Conservation (phyloP, 768 basidiomycete species). For the Mycena capillaripes region DNA sequence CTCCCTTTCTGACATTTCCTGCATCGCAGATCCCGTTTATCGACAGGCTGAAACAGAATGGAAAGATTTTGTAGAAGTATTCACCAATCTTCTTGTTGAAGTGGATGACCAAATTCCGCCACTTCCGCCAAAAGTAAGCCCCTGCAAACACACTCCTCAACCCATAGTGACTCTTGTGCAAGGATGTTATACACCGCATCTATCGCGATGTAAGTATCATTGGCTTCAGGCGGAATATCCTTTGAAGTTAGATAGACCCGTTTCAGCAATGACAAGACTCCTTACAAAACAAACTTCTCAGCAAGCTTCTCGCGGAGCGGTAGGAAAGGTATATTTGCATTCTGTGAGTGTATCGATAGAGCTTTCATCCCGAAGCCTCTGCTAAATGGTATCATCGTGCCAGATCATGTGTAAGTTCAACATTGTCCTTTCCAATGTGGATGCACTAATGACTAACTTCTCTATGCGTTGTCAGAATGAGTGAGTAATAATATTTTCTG, state of each 20-base stretch:
- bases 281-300: slow-evolving; percentile 88
- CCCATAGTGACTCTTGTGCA: neutral
- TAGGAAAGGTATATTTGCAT: slow-evolving; percentile 90
- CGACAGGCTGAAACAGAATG: slow-evolving; percentile 90
- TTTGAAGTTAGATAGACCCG: slow-evolving; percentile 66
- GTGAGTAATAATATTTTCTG: slow-evolving; percentile 37
- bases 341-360: slow-evolving; percentile 66
- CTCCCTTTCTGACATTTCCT: neutral
- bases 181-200: slow-evolving; percentile 93
- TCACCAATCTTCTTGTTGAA: slow-evolving; percentile 76
- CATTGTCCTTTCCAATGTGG: slow-evolving; percentile 7
- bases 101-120: slow-evolving; percentile 89
- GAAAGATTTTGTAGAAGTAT: slow-evolving; percentile 68
- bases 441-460: neutral
- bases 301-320: slow-evolving; percentile 92
- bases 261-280: slow-evolving; percentile 96
- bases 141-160: neutral
- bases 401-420: slow-evolving; percentile 74
- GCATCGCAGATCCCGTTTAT: slow-evolving; percentile 76
- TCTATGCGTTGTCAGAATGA: slow-evolving; percentile 39
- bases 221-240: neutral
- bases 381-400: neutral
- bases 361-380: neutral
- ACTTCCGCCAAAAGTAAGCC: slow-evolving; percentile 74
- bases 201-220: slow-evolving; percentile 84